Conservation (phyloP, 1,139 yeast genomes). For the Yamadazyma friedrichii region DNA sequence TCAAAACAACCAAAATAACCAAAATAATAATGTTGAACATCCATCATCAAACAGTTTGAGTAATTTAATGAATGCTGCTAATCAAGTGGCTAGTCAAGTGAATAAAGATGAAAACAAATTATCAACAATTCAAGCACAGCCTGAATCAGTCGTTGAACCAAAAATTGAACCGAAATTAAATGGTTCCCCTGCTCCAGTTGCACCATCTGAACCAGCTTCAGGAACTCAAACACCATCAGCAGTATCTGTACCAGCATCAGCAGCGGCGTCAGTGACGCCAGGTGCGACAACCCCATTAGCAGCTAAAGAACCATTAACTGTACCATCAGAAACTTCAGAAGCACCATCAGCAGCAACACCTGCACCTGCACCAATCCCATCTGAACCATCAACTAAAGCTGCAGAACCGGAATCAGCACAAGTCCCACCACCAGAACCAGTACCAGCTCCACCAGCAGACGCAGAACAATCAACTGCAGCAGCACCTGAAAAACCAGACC, state of each 20-base stretch:
- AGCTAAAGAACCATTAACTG: slow-evolving; percentile 5
- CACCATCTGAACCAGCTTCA: slow-evolving; percentile 12
- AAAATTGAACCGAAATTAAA: neutral
- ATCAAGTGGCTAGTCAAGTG: slow-evolving; percentile 16
- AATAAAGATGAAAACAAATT: slow-evolving; percentile 1
- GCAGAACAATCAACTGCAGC: slow-evolving; percentile 7
- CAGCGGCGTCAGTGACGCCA: no score
- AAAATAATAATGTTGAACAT: no score
- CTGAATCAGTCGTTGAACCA: slow-evolving; percentile 11
- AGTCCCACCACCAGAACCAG: slow-evolving; percentile 9
- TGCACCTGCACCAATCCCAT: no score
- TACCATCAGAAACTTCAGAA: slow-evolving; percentile 2
- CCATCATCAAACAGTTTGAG: slow-evolving; percentile 19
- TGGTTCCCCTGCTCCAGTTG: slow-evolving; percentile 4
- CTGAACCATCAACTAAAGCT: neutral
- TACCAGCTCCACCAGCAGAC: slow-evolving; percentile 7
- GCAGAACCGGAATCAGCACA: neutral
- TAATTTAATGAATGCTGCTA: slow-evolving; percentile 34
- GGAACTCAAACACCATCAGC: no score
- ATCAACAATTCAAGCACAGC: slow-evolving; percentile 12
- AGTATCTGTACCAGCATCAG: no score
- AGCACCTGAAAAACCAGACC: slow-evolving; percentile 11
- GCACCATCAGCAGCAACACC: slow-evolving; percentile 1
- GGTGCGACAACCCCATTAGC: slow-evolving; percentile 8
- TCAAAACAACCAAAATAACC: slow-evolving; percentile 4